Evolutionary conservation across 192 early-diverging fungal species (phyloP), one percentile per base, ranked within the genome.

Genomic region (Dimargaris verticillata): DNA sequence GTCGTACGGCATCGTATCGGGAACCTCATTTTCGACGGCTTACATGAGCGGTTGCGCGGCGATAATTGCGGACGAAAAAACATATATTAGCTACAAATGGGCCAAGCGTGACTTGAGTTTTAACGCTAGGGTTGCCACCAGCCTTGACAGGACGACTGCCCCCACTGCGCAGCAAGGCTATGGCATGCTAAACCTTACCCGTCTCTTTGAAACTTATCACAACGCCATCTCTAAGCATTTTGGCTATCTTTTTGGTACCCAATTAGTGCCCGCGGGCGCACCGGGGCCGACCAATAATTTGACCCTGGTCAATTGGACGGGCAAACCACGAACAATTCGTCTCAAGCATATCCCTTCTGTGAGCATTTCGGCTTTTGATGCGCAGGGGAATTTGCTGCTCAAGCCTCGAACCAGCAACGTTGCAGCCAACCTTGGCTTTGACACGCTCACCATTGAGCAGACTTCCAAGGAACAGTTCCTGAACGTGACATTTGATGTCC

Each of bases 11-110:
- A 68, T 61, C 33, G 65, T 78, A 3, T 82, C 78, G 1, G 84
- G 84, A 11, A 86, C 84, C 2, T 83, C 81, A 6, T 83, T 86
- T 81, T 78, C 85, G 10, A 72, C 85, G 38, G 82, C 85, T 0
- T 85, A 49, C 10, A 49, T 49, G 17, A 24, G 18, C 10, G 47
- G 47, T 2, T 49, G 47, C 10, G 17, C 22, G 3, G 47, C 47
- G 22, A 20, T 49, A 49, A 2, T 49, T 18, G 22, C 22, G 10
- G 10, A 10, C 17, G 10, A 5, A 4, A 18, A 49, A 10, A 5
- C 2, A 18, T 20, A 2, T 10, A 18, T 18, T 49, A 49, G 18
- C 47, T 18, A 20, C 18, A 49, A 18, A 49, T 18, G 22, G 47
- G 17, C 17, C 22, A 18, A 24, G 5, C 22, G 18, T 24, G 17